These are phyloP conservation scores for Sphaerostilbella broomeana DNA, from an alignment of 2,329 filamentous ascomycete species.

Conservation along the genomic window DNA sequence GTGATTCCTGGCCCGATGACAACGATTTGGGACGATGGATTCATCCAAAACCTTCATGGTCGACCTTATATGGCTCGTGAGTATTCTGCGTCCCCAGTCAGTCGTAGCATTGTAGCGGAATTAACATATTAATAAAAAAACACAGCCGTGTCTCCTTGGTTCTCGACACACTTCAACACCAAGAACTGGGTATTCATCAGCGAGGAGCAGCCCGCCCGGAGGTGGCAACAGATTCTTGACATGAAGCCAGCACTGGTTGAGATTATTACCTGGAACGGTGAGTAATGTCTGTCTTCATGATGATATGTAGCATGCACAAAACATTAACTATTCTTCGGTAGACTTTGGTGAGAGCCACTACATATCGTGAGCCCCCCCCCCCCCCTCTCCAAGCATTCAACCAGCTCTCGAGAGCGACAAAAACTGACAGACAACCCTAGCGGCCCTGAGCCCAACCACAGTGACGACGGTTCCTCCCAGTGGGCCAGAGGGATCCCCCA, in stretches of 20 bases:
- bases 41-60: slow-evolving; percentile 13
- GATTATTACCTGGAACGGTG: slow-evolving; percentile 19
- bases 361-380: slow-evolving; percentile 15
- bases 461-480: slow-evolving; percentile 39
- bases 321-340: background rate
- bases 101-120: background rate
- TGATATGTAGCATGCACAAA: background rate
- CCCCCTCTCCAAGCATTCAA: background rate
- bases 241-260: slow-evolving; percentile 20
- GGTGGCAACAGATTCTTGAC: slow-evolving; percentile 19
- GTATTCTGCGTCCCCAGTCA: slow-evolving; percentile 5
- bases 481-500: slow-evolving; percentile 41
- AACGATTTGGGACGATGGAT: slow-evolving; percentile 17
- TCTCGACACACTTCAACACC: slow-evolving; percentile 20
- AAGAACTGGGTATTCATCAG: slow-evolving; percentile 21
- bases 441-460: slow-evolving; percentile 21
- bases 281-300: background rate
- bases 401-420: no score
- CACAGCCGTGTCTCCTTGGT: slow-evolving; percentile 19
- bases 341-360: slow-evolving; percentile 21
- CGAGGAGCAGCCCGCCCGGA: slow-evolving; percentile 18
- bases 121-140: background rate
- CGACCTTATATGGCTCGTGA: slow-evolving; percentile 20
- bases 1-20: slow-evolving; percentile 19
- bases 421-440: no score